Conservation (phyloP, 805 yeast genomes). For the Maudiozyma barnettii region DNA sequence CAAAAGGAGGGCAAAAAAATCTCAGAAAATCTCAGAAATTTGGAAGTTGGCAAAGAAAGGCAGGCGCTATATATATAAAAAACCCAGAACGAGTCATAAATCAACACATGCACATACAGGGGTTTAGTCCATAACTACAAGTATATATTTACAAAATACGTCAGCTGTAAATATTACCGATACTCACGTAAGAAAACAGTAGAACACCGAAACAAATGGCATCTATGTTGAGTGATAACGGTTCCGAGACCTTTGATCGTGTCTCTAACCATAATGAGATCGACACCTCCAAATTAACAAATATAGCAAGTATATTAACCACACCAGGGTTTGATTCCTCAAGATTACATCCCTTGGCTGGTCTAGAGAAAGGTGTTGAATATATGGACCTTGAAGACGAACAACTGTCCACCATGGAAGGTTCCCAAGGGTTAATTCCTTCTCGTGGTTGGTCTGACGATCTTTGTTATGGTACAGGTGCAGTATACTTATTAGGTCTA, state of each 20-base stretch:
- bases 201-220: neutral
- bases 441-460: slow-evolving; percentile 98
- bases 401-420: slow-evolving; percentile 63
- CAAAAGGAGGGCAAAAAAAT: too few relatives aligned
- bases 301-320: slow-evolving; percentile 52
- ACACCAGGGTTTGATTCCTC: slow-evolving; percentile 56
- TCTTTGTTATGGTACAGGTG: slow-evolving; percentile 95
- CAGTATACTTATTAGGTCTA: slow-evolving; percentile 77
- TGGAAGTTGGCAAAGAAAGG: neutral
- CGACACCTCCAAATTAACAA: slow-evolving; percentile 29
- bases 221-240: neutral
- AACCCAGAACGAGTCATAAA: too few relatives aligned
- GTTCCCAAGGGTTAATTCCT: slow-evolving; percentile 83
- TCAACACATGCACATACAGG: too few relatives aligned
- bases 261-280: neutral
- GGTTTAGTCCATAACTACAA: too few relatives aligned
- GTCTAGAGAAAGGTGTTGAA: slow-evolving; percentile 81
- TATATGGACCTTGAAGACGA: slow-evolving; percentile 86
- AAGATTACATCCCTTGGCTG: slow-evolving; percentile 84
- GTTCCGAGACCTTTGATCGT: neutral
- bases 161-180: too few relatives aligned
- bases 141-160: too few relatives aligned
- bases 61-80: neutral
- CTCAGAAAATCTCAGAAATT: too few relatives aligned
- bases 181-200: too few relatives aligned